Base-by-base conservation (phyloP, 257 asterid genomes). In the Leptodermis oblonga region DNA sequence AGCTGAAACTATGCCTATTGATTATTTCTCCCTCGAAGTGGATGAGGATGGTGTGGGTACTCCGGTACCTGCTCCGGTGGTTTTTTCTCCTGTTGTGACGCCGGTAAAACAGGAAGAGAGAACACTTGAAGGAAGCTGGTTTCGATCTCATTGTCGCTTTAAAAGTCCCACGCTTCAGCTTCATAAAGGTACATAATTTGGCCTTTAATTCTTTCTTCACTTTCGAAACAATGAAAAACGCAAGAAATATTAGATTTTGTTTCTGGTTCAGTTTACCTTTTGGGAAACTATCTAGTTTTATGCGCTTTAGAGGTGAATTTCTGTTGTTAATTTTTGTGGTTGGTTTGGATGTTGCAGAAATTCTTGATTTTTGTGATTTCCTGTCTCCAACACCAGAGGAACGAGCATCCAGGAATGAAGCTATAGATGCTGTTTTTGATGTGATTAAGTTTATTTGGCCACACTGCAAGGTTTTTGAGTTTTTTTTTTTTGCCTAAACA, bases 381-480 rank as follows among this genome's bases (percentile, higher is more conserved):
- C 77, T 94, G 28, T 91, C 97, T 3, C 99, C 99, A 59, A 91
- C 97, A 3, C 86, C 81, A 0, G 97, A 86, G 85, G 99, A 94
- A 79, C 88, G 82, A 79, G 83, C 75, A 68, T 78, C 86, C 54
- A 90, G 99, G 60, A 65, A 74, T 71, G 89, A 90, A 74, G 97
- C 99, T 18, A 76, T 91, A 62, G 84, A 87, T 73, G 70, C 96
- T 30, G 99, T 94, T 30, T 74, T 78, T 81, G 85, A 76, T 76
- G 97, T 94, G 72, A 83, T 94, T 77, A 87, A 81, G 64, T 84
- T 91, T 75, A 91, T 94, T 70, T 94, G 99, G 99, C 96, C 97
- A 48, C 78, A 73, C 69, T 87, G 97, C 72, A 79, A 82, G 99
- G 99, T 91, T 67, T 30, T 73, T 74, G n/a, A n/a, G n/a, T n/a